Base-by-base conservation (phyloP, 2,329 filamentous ascomycete genomes). In the Elsinoe necatrix region DNA sequence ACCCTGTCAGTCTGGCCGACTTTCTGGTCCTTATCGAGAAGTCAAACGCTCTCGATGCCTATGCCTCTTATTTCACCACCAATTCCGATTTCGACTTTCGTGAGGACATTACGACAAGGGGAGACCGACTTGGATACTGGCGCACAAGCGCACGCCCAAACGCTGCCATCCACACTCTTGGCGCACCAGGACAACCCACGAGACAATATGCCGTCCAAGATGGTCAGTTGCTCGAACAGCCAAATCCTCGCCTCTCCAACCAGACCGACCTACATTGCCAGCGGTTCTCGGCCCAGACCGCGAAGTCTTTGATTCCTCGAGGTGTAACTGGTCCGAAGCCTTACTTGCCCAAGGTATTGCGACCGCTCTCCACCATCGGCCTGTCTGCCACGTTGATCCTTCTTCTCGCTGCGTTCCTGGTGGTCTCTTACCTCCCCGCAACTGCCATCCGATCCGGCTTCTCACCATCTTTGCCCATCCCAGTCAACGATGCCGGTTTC, bases 51-150 rank as follows among this genome's bases (percentile, higher is more conserved):
- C 77, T 90, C 50, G 75, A 77, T 20, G 85, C 87, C 64, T 95
- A 90, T 69, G 77, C 80, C 11, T 81, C 82, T 2, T 83, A 84
- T 0, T 86, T 91, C 63, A 80, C 82, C 0, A 77, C 82, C 42
- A 70, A 72, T 6, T 73, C 71, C 14, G 75, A 77, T 48, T 65
- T 71, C 29, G 76, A 82, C 31, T 80, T 86, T 64, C 71, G 76
- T 25, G 76, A 76, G 60, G 76, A 80, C 42, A 74, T 71, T 51
- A 79, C 75, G 64, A 80, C 77, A 59, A 81, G 81, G 61, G 74
- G 79, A 4, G 84, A 92, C 63, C 79, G 86, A 43, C 78, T 96
- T n/a, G 89, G 91, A 5, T 95, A 95, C 70, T 96, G 91, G 89
- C 81, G 81, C 58, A 82, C 84, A 23, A 82, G 83, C 16, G 82